These are phyloP conservation scores for Quercus lobata DNA, from an alignment of 331 rosid species.

Conservation along the genomic window DNA sequence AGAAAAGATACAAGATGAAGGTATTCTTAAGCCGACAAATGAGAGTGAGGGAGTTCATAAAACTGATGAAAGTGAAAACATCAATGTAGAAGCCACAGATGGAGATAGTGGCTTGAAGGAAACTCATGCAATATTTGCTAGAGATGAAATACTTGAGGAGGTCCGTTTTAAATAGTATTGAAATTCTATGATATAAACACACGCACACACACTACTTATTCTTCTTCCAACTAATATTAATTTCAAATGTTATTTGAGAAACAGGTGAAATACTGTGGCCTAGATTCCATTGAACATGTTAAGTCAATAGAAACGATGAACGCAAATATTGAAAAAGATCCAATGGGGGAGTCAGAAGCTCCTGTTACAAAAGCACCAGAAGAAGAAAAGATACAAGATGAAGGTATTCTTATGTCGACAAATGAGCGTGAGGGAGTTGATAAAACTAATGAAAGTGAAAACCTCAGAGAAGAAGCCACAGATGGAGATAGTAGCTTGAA, in stretches of 20 bases:
- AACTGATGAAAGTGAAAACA: background rate
- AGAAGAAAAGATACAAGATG: too few relatives aligned
- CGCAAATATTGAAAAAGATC: background rate
- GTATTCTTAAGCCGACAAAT: background rate
- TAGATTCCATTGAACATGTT: background rate
- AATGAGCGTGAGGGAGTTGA: background rate
- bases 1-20: background rate
- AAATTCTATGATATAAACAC: background rate
- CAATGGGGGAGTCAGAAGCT: background rate
- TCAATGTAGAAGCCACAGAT: constrained; percentile 1
- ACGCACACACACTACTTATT: too few relatives aligned
- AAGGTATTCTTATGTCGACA: too few relatives aligned
- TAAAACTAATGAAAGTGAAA: background rate
- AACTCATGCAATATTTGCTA: too few relatives aligned
- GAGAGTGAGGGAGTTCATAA: background rate
- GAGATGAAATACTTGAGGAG: too few relatives aligned
- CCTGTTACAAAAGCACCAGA: too few relatives aligned
- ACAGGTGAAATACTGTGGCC: constrained; percentile 7
- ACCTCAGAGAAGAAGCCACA: background rate
- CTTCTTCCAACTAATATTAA: too few relatives aligned
- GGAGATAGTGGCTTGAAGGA: background rate
- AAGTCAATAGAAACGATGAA: constrained; percentile 5
- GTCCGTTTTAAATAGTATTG: too few relatives aligned
- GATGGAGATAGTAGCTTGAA: background rate
- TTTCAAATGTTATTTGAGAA: background rate